phyloP scores from a whole-genome alignment of 2,329 filamentous ascomycete genomes.

The Fusarium sacchari region DNA sequence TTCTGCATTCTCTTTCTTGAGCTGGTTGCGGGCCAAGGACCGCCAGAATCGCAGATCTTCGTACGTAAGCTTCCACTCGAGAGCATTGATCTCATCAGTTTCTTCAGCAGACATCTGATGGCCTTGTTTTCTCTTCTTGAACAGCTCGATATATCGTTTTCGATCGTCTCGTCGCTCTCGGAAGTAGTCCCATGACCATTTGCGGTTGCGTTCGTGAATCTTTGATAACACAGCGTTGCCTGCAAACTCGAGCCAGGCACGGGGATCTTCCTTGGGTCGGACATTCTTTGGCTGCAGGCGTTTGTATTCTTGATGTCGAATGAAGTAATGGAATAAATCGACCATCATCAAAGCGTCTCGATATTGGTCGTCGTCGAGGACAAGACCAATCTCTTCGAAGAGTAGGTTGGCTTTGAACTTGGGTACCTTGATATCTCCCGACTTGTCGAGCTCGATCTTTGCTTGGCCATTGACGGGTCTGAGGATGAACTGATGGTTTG shows the following conservation, averaged over 20 bases:
- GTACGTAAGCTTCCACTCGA: slow-evolving; percentile 91
- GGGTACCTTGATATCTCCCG: slow-evolving; percentile 78
- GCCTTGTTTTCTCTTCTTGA: slow-evolving; percentile 90
- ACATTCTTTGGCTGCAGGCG: slow-evolving; percentile 85
- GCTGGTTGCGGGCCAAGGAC: slow-evolving; percentile 89
- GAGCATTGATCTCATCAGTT: slow-evolving; percentile 73
- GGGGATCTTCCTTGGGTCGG: slow-evolving; percentile 86
- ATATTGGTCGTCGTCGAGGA: slow-evolving; percentile 98
- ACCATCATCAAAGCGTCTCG: slow-evolving; percentile 98
- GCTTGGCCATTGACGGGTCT: slow-evolving; percentile 96
- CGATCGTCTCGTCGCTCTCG: slow-evolving; percentile 91
- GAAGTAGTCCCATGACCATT: slow-evolving; percentile 97
- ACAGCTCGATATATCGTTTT: slow-evolving; percentile 87
- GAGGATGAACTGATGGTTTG: slow-evolving; percentile 88
- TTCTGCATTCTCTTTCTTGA: slow-evolving; percentile 93
- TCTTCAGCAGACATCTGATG: slow-evolving; percentile 78
- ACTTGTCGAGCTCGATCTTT: slow-evolving; percentile 95
- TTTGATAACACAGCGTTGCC: slow-evolving; percentile 89
- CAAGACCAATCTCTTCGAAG: slow-evolving; percentile 97
- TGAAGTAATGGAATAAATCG: slow-evolving; percentile 98
- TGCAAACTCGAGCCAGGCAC: slow-evolving; percentile 92
- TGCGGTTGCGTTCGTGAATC: slow-evolving; percentile 91
- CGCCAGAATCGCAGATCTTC: slow-evolving; percentile 98
- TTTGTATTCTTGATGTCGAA: slow-evolving; percentile 97
- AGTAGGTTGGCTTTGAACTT: slow-evolving; percentile 91